These are phyloP conservation scores for Globisporangium splendens DNA, from an alignment of 352 stramenopile species.

Conservation along the genomic window DNA sequence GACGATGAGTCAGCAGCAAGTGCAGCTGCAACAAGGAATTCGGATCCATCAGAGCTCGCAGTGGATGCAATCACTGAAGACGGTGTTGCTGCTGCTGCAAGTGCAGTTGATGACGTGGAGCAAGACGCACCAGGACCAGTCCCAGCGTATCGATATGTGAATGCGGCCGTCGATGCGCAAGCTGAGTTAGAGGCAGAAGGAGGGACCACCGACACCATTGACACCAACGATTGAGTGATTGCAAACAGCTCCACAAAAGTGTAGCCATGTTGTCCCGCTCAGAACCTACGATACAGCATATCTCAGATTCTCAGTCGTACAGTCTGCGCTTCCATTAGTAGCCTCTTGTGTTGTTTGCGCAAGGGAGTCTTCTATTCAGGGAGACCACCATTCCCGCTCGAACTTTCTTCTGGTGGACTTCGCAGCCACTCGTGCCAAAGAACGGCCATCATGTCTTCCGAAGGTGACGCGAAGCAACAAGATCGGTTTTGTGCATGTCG, in stretches of 20 bases:
- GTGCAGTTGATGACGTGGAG: neutral
- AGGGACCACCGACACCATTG: neutral
- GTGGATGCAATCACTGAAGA: neutral
- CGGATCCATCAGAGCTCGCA: neutral
- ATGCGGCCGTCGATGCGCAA: constrained; percentile 4
- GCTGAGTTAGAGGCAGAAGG: neutral
- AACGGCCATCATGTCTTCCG: neutral
- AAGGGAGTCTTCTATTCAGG: constrained; percentile 6
- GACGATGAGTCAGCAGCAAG: neutral
- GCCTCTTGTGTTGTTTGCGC: constrained; percentile 9
- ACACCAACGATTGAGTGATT: no score
- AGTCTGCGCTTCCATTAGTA: neutral
- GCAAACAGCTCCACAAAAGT: neutral
- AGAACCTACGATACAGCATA: neutral
- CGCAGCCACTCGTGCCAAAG: neutral
- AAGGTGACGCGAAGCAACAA: neutral
- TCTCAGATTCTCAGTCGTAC: neutral
- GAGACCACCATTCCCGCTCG: constrained; percentile 2
- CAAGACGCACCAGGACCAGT: neutral
- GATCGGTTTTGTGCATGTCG: constrained; percentile 1
- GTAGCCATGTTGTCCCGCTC: neutral
- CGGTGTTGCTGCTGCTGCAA: neutral
- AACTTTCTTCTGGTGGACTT: constrained; percentile 10
- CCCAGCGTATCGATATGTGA: constrained; percentile 8
- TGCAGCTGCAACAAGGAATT: neutral